phyloP scores from a whole-genome alignment of 2,329 filamentous ascomycete genomes.

The Aspergillus sergii region DNA sequence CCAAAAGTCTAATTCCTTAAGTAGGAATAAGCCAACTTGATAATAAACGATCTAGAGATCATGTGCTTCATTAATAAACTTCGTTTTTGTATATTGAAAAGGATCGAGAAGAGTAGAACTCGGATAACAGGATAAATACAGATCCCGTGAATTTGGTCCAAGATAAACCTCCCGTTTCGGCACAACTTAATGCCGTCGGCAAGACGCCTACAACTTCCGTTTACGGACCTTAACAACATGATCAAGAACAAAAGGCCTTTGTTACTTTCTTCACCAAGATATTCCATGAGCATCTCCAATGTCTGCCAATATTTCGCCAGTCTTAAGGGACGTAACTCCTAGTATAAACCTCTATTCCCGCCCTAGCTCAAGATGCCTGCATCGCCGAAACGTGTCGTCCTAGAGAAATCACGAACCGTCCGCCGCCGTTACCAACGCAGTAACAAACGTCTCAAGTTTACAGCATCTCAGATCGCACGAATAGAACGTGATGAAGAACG shows the following conservation, averaged over 20 bases:
- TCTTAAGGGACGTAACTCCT: not conserved
- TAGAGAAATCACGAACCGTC: constrained; percentile 43
- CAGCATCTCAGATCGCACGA: constrained; percentile 36
- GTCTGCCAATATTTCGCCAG: constrained; percentile 2
- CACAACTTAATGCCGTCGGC: constrained; percentile 34
- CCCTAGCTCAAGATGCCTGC: constrained; percentile 30
- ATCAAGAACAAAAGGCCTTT: not conserved
- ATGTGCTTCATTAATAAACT: not conserved
- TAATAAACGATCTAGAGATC: not conserved
- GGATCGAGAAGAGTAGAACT: not conserved
- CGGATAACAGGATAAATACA: not conserved
- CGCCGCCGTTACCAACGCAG: constrained; percentile 42
- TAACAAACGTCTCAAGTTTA: constrained; percentile 39
- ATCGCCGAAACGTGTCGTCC: constrained; percentile 34
- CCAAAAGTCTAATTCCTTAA: not conserved
- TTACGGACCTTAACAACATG: not conserved
- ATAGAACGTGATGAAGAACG: constrained; percentile 47
- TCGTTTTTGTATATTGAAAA: not conserved
- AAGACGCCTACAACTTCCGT: constrained; percentile 6
- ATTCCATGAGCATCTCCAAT: constrained; percentile 5
- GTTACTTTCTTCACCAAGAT: not conserved
- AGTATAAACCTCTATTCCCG: not conserved
- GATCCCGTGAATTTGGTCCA: not conserved
- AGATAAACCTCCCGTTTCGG: constrained; percentile 22
- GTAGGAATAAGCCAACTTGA: not conserved